Evolutionary conservation across 1,284 basidiomycete species (phyloP).

Genomic region (Marasmius oreades): DNA sequence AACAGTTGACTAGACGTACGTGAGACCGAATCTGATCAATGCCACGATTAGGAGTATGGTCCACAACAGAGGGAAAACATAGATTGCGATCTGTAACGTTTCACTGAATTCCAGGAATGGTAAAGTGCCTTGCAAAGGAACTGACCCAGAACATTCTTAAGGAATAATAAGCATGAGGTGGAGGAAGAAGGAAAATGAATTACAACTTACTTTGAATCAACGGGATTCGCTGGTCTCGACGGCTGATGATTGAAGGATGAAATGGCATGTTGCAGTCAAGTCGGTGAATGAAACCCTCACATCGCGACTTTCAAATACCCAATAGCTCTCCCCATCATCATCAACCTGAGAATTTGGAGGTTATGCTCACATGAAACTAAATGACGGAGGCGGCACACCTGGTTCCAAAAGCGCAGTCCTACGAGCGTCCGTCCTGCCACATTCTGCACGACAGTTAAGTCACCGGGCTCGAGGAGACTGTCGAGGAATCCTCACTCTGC

Average conservation of each 20-base stretch:
- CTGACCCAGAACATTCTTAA: conserved; percentile 88
- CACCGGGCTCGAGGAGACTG: neutral
- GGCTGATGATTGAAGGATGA: conserved; percentile 52
- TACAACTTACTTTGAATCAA: conserved; percentile 77
- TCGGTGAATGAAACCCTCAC: conserved; percentile 41
- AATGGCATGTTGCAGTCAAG: conserved; percentile 7
- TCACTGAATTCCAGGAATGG: neutral
- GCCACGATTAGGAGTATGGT: conserved; percentile 82
- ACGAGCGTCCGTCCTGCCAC: conserved; percentile 89
- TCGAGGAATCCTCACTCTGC: conserved; percentile 51
- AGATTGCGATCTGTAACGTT: conserved; percentile 70
- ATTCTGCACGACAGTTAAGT: conserved; percentile 51
- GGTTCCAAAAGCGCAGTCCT: conserved; percentile 94
- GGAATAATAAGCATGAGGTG: conserved; percentile 10
- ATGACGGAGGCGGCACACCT: conserved; percentile 44
- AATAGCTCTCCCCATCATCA: conserved; percentile 92
- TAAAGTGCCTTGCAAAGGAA: conserved; percentile 8
- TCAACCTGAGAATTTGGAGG: conserved; percentile 58
- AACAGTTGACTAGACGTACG: conserved; percentile 45
- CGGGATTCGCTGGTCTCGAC: conserved; percentile 82
- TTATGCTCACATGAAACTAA: conserved; percentile 7
- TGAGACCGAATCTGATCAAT: conserved; percentile 81
- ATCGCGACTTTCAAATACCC: conserved; percentile 94
- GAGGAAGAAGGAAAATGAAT: conserved; percentile 11
- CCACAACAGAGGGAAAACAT: conserved; percentile 90